phyloP scores from a whole-genome alignment of 2,329 filamentous ascomycete genomes.

The Amesomyces nigricolor region DNA sequence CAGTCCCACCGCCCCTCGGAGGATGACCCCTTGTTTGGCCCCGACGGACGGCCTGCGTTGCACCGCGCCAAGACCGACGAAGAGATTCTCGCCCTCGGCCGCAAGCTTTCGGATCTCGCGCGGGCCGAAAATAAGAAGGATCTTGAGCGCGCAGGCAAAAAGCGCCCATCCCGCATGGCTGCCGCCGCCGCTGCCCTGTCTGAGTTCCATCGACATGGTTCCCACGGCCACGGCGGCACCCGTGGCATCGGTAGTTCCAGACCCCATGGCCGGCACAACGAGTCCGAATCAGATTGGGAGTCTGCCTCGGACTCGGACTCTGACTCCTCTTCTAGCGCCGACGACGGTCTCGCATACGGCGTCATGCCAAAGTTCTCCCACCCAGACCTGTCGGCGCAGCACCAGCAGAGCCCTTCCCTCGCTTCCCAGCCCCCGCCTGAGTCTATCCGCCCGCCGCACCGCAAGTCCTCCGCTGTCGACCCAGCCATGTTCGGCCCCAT shows the following conservation, averaged over 20 bases:
- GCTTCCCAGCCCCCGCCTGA: constrained; percentile 28
- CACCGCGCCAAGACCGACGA: constrained; percentile 45
- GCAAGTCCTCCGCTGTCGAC: constrained; percentile 50
- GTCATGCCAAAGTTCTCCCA: constrained; percentile 27
- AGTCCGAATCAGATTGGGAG: constrained; percentile 53
- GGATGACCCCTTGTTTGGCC: constrained; percentile 18
- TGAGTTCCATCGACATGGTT: constrained; percentile 38
- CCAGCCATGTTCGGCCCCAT: constrained; percentile 54
- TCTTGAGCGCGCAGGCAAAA: constrained; percentile 37
- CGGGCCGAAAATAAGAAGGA: constrained; percentile 48
- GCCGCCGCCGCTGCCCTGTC: constrained; percentile 39
- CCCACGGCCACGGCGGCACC: constrained; percentile 27
- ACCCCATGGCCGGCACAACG: constrained; percentile 34
- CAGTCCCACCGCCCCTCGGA: constrained; percentile 6
- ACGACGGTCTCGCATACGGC: constrained; percentile 42
- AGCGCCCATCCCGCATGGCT: constrained; percentile 34
- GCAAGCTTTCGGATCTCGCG: constrained; percentile 49
- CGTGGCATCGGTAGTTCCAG: constrained; percentile 30
- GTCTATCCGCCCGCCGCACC: constrained; percentile 27
- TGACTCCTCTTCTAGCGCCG: constrained; percentile 37
- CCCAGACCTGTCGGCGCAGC: constrained; percentile 28
- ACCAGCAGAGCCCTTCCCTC: constrained; percentile 34
- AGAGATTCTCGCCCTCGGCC: constrained; percentile 52
- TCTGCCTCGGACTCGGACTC: constrained; percentile 42
- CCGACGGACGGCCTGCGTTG: constrained; percentile 25